These are phyloP conservation scores for Penicillium polonicum DNA, from an alignment of 2,329 filamentous ascomycete species.

Conservation along the genomic window DNA sequence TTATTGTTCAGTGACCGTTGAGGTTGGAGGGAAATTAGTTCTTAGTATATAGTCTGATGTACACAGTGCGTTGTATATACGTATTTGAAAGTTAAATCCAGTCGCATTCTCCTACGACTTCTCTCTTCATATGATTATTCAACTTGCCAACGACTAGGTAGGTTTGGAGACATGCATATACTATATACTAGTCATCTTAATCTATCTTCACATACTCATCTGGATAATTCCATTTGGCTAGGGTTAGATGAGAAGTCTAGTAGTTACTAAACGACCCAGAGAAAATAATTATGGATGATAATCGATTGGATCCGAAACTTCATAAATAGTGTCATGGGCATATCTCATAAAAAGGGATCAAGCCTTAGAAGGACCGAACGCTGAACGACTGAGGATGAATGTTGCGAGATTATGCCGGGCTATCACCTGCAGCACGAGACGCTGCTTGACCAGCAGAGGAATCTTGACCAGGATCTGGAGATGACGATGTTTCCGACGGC, in stretches of 20 bases:
- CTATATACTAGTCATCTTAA: not conserved
- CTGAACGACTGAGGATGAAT: not conserved
- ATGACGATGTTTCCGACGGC: conserved; percentile 10
- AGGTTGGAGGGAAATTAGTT: not conserved
- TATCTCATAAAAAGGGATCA: not conserved
- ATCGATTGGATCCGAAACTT: not conserved
- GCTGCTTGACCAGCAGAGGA: not conserved
- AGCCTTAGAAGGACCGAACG: not conserved
- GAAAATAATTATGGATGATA: not conserved
- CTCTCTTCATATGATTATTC: too few relatives aligned
- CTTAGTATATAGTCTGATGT: not conserved
- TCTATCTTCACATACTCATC: not conserved
- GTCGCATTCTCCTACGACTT: not conserved
- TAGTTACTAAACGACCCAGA: not conserved
- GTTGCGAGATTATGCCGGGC: not conserved
- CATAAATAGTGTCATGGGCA: not conserved
- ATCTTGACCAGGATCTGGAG: conserved; percentile 11
- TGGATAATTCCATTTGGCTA: too few relatives aligned
- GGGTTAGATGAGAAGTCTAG: not conserved
- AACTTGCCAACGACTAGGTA: not conserved
- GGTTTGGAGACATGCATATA: too few relatives aligned
- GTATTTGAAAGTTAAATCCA: not conserved
- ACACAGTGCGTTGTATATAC: not conserved
- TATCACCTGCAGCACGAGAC: not conserved
- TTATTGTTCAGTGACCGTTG: conserved; percentile 26